Evolutionary conservation across 2,329 filamentous ascomycete species (phyloP).

Genomic region (Xylaria arbuscula): DNA sequence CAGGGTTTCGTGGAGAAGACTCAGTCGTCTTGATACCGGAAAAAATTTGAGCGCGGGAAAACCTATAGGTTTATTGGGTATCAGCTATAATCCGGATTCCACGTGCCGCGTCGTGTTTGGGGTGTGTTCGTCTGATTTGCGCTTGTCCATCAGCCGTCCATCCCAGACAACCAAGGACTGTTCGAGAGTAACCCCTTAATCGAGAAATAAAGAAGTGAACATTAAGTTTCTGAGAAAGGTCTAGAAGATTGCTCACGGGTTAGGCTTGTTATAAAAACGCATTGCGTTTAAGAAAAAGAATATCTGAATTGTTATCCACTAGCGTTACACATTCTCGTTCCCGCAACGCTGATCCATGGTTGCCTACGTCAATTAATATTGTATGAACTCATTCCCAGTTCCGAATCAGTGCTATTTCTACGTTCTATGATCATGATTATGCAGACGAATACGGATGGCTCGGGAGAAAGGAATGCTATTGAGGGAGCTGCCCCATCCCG

Average conservation of each 20-base stretch:
- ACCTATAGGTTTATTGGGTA: not conserved
- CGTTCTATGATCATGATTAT: not conserved
- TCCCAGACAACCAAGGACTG: conserved; percentile 28
- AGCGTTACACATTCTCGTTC: not conserved
- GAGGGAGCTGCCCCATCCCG: not conserved
- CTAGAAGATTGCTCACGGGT: not conserved
- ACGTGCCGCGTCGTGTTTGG: conserved; percentile 28
- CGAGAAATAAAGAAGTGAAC: not conserved
- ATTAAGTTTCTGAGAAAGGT: not conserved
- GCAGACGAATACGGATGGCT: not conserved
- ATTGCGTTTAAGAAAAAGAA: not conserved
- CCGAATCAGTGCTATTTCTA: not conserved
- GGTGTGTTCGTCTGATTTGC: conserved; percentile 30
- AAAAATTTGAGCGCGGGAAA: not conserved
- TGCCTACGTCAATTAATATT: not conserved
- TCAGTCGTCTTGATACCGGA: conserved; percentile 1
- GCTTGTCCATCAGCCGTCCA: conserved; percentile 30
- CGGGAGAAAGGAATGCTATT: not conserved
- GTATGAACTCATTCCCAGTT: not conserved
- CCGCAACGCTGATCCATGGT: not conserved
- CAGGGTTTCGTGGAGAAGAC: not conserved
- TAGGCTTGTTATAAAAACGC: not conserved
- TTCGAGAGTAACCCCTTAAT: conserved; percentile 32
- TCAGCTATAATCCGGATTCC: not conserved
- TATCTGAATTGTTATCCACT: not conserved